Evolutionary conservation across 352 stramenopile species (phyloP), one percentile per base, ranked within the genome.

Genomic region (Lagenidium sp.): DNA sequence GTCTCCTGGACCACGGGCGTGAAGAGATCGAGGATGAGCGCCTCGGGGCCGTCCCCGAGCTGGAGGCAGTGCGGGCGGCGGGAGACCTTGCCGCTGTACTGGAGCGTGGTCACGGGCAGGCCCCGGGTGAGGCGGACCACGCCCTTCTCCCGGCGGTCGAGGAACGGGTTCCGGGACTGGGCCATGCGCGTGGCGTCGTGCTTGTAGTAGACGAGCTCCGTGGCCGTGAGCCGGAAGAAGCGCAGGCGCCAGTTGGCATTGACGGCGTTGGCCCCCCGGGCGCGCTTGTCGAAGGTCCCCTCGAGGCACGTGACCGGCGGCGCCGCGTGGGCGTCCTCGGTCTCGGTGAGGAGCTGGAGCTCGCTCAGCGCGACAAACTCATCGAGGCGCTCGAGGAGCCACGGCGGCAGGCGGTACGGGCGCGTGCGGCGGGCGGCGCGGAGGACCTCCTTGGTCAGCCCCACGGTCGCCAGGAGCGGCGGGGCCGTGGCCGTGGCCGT

Each of bases 211-310:
- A 52, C 25, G 28, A 90, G 55, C 50, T 73, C 52, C 26, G 44
- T 65, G 12, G 57, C 67, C 11, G 53, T 52, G 26, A 90, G 46
- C 30, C 65, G 41, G 21, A 87, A 60, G 38, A 67, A 82, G 18
- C 74, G 59, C 63, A 80, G 84, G 41, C 69, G 64, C 78, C 78
- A 90, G 37, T 87, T 87, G 26, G 74, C 74, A 29, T 84, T 70
- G 13, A 87, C 50, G 18, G 68, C 74, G 36, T 51, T 60, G 7
- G 65, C 60, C 12, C 63, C 62, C 19, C 71, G 53, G 8, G 72
- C 47, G 19, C 72, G 50, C 53, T 90, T 85, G 57, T 90, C 78
- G 45, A 83, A 47, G 31, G 79, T 68, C 0, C 50, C 67, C 11
- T 55, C 47, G 41, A 67, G 57, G 3, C n/a, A 31, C 15, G 52